A percentile compares a stretch with the other conserved stretches of the same genome.
These are phyloP conservation scores for Chytriomyces confervae DNA, from an alignment of 192 early-diverging fungal species.

Conservation along the genomic window DNA sequence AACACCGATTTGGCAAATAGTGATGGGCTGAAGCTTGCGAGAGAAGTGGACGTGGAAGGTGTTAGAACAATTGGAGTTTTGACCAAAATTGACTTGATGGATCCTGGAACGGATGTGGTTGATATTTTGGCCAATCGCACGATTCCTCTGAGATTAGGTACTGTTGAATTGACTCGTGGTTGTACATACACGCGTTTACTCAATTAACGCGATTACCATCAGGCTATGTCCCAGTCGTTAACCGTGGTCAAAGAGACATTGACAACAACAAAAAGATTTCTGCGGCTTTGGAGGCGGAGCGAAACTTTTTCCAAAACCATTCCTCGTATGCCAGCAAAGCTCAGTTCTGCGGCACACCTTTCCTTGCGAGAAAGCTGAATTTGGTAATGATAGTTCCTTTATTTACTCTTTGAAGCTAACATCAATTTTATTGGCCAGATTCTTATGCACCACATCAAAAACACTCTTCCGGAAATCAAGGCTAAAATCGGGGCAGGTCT, in stretches of 20 bases:
- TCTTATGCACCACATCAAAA: slow-evolving; percentile 99
- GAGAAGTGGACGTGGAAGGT: slow-evolving; percentile 99
- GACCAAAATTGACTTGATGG: slow-evolving; percentile 99
- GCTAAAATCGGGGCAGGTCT: slow-evolving; percentile 89
- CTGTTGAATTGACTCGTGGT: neutral
- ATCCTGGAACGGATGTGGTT: slow-evolving; percentile 98
- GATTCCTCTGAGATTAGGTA: slow-evolving; percentile 93
- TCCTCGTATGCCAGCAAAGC: slow-evolving; percentile 93
- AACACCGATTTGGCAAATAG: slow-evolving; percentile 99
- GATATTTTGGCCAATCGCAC: slow-evolving; percentile 97
- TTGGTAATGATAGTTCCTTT: slow-evolving; percentile 61
- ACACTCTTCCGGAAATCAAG: slow-evolving; percentile 98
- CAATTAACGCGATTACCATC: neutral
- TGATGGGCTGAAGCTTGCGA: slow-evolving; percentile 96
- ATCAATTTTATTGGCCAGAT: slow-evolving; percentile 60
- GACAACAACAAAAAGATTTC: slow-evolving; percentile 89
- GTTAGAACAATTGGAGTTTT: slow-evolving; percentile 98
- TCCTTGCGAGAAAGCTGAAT: slow-evolving; percentile 95
- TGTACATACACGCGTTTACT: neutral
- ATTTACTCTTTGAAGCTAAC: no score
- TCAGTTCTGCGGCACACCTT: slow-evolving; percentile 98
- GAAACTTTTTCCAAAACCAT: slow-evolving; percentile 95
- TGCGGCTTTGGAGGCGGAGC: slow-evolving; percentile 87
- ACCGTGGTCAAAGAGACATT: slow-evolving; percentile 98
- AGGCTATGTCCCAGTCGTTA: slow-evolving; percentile 99